Percentiles rank a stretch among this genome's conserved stretches.
These are phyloP conservation scores for Hemileccinum rubropunctum DNA, from an alignment of 768 basidiomycete genomes.

Conservation along the genomic window DNA sequence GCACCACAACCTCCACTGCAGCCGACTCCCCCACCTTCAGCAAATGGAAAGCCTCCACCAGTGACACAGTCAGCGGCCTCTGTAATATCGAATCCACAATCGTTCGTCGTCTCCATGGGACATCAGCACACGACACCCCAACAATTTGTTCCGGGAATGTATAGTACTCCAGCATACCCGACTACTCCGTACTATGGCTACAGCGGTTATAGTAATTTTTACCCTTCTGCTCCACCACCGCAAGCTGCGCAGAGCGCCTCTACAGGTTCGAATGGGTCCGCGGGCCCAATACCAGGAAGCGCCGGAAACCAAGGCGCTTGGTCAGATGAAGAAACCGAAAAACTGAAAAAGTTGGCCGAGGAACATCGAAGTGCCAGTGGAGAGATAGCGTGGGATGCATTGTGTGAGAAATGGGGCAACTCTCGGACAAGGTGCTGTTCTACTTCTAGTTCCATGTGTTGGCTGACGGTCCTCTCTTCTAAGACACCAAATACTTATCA, in stretches of 20 bases:
- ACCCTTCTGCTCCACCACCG: constrained; percentile 22
- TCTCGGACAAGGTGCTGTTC: constrained; percentile 62
- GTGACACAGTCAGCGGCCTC: constrained; percentile 35
- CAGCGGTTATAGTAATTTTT: constrained; percentile 35
- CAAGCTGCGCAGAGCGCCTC: constrained; percentile 26
- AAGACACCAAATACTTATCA: constrained; percentile 82
- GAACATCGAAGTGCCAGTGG: constrained; percentile 50
- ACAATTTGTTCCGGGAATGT: constrained; percentile 39
- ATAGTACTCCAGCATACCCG: constrained; percentile 45
- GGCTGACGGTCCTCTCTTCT: constrained; percentile 2
- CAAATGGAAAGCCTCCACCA: constrained; percentile 34
- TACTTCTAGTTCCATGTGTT: neutral
- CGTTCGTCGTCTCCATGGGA: constrained; percentile 70
- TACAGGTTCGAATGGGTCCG: constrained; percentile 24
- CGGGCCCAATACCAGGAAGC: constrained; percentile 18
- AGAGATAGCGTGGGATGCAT: constrained; percentile 76
- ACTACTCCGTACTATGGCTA: constrained; percentile 65
- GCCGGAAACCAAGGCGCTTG: constrained; percentile 67
- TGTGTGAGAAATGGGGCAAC: constrained; percentile 70
- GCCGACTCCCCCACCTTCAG: constrained; percentile 36
- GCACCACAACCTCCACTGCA: constrained; percentile 32
- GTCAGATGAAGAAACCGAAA: constrained; percentile 75
- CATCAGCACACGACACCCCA: constrained; percentile 48
- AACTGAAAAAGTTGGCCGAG: constrained; percentile 65
- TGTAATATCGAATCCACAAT: constrained; percentile 67